Percentiles rank a stretch among this genome's conserved stretches.
Evolutionary conservation across 192 early-diverging fungal genomes (phyloP).

Genomic region (Backusella parvicylindrica): DNA sequence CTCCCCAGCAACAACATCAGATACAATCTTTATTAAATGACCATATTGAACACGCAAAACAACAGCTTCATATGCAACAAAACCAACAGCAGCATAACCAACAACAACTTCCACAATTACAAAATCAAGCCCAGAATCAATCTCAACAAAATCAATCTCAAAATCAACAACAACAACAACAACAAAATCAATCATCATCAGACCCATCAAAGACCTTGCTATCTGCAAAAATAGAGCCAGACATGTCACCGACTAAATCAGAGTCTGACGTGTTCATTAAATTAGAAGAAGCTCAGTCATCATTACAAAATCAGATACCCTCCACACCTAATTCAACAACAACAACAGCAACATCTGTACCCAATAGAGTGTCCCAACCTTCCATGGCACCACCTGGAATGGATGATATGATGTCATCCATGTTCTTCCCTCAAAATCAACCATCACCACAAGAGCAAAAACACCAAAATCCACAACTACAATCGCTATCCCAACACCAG

Average conservation of each 20-base stretch:
- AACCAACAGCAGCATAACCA: background rate
- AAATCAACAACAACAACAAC: constrained; percentile 10
- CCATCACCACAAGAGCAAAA: background rate
- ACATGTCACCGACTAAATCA: background rate
- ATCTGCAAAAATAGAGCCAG: background rate
- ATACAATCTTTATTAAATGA: constrained; percentile 23
- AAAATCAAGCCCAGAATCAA: too few relatives aligned
- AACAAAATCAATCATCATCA: background rate
- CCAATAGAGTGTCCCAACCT: background rate
- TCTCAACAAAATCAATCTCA: constrained; percentile 4
- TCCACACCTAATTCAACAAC: background rate
- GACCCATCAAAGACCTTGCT: background rate
- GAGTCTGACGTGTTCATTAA: background rate
- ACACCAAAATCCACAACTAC: constrained; percentile 5
- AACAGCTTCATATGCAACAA: constrained; percentile 16
- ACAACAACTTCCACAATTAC: background rate
- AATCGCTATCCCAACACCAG: background rate
- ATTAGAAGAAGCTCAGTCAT: background rate
- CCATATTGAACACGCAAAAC: constrained; percentile 12
- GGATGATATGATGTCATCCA: background rate
- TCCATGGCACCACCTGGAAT: background rate
- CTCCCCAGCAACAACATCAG: constrained; percentile 27
- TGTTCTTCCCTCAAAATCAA: background rate
- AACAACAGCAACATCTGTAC: background rate
- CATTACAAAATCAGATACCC: constrained; percentile 1